phyloP scores from a whole-genome alignment of 73 alveolate genomes.

The Uronychia setigera region DNA sequence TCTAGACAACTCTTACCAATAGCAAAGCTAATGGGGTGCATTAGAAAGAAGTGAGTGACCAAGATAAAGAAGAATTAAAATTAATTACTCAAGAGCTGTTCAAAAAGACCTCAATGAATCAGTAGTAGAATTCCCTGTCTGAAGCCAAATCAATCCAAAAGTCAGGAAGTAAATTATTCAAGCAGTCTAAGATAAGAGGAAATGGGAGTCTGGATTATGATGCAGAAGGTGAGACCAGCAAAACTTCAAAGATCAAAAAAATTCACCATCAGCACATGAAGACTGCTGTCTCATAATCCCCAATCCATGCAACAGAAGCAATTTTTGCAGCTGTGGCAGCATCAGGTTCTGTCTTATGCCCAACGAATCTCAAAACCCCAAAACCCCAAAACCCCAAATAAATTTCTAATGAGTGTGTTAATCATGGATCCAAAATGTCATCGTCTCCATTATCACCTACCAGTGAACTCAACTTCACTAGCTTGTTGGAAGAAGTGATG shows the following conservation, averaged over 20 bases:
- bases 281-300: background rate
- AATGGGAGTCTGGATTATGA: background rate
- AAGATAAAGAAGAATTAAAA: background rate
- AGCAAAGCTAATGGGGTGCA: background rate
- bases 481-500: too few relatives aligned
- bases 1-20: background rate
- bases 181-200: background rate
- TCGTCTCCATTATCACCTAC: too few relatives aligned
- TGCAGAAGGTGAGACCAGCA: background rate
- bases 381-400: too few relatives aligned
- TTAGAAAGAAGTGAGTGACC: background rate
- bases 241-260: background rate
- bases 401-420: too few relatives aligned
- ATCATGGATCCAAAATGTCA: too few relatives aligned
- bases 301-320: background rate
- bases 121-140: too few relatives aligned
- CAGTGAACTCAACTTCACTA: too few relatives aligned
- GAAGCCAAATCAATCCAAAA: background rate
- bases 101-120: too few relatives aligned
- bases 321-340: background rate
- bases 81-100: background rate
- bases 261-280: background rate
- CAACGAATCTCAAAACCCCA: too few relatives aligned
- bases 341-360: background rate
- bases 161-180: background rate